Evolutionary conservation across 805 yeast species (phyloP), one percentile per base, ranked within the genome.

Genomic region (Lachancea meyersii): DNA sequence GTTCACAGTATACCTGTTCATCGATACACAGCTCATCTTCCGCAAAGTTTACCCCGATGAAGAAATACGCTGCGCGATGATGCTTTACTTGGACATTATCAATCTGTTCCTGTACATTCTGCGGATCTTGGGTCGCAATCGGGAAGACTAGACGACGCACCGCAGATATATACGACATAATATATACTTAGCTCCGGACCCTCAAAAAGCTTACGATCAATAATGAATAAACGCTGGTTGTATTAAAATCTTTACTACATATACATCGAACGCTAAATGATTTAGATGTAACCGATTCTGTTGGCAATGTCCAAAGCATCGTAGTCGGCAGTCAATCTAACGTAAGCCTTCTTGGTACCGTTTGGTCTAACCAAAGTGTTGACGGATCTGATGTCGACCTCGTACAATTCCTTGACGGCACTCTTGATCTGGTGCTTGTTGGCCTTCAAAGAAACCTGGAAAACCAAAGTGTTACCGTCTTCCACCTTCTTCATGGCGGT

Each of bases 281-380:
- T 64, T 85, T 80, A 91, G 74, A 91, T 83, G 94, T 88, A 89
- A 77, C 98, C 98, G 70, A 91, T 93, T 79, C 93, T 87, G 95
- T 89, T 89, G 72, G 98, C 98, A 73, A 93, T 88, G 73, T 93
- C 98, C 71, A 93, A 85, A 73, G 97, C 97, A 77, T 93, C 98
- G 80, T 82, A 85, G 76, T 93, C 98, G 71, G 96, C 91, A 69
- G 97, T 87, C 72, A 93, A 85, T 80, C 95, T 87, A 71, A 93
- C 91, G 82, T 84, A 93, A 70, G 98, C 98, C 83, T 93, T 93
- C 87, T 93, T 93, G 79, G 97, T 85, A 75, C 98, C 98, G 75
- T 93, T 89, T 72, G 98, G 97, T 79, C 95, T 87, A 68, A 93
- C 76, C 72, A 93, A 80, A 63, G 98, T 93, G 91, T 93, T 89